Evolutionary conservation across 2,329 filamentous ascomycete species (phyloP), one percentile per base, ranked within the genome.

Genomic region (Cadophora gregata): DNA sequence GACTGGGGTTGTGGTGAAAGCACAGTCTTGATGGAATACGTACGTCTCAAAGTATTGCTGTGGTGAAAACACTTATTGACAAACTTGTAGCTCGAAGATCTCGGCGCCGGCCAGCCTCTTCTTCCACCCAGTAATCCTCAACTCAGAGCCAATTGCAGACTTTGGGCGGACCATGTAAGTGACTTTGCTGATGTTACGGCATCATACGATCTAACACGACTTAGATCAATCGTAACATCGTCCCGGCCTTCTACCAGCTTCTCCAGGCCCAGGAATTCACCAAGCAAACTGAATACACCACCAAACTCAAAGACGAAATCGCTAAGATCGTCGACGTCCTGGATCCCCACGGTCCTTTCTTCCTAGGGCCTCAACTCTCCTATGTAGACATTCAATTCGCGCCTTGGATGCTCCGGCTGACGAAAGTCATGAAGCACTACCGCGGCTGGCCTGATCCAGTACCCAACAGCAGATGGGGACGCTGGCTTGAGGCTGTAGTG

Each of bases 1-100:
- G 87, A 92, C 69, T 97, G 92, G 92, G 88, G 89, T 0, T 93
- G 90, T 73, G 90, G 93, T 74, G 93, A 96, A 76, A 95, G 91
- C 73, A 87, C 87, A 1, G 90, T 96, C 3, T 85, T 97, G 73
- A 84, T 97, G 77, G 93, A 97, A 89, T 96, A 96, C 78, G 89
- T 92, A 80, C n/a, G 9, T 63, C 12, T 5, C 25, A 24, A 25
- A 38, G 4, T 19, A 16, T 14, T 2, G 4, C 27, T 5, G 9
- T 27, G 21, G 6, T 9, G 5, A 9, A n/a, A 12, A 29, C 2
- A 1, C 5, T 59, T 9, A 21, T 58, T 61, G 27, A 31, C 14
- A 21, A 21, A 10, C 29, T 61, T 64, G 53, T 29, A 90, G 87
- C 84, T 96, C 42, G 93, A 96, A 75, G 93, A 97, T 73, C 79